phyloP scores from a whole-genome alignment of 2,329 filamentous ascomycete genomes.

The Alternaria triticina region DNA sequence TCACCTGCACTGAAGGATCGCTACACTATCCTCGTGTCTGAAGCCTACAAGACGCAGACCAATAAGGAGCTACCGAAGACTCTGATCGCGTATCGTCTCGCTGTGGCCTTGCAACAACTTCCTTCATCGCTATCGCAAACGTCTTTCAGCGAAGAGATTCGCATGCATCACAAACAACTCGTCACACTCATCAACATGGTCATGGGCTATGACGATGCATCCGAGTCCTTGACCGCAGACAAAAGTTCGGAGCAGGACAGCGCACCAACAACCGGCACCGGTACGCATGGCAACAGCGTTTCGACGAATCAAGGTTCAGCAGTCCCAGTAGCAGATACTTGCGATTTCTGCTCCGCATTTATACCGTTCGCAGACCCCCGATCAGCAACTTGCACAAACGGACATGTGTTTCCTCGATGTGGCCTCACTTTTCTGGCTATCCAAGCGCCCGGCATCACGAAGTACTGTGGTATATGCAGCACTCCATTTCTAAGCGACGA shows the following conservation, averaged over 20 bases:
- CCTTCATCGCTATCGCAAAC: slow-evolving; percentile 20
- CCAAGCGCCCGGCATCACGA: slow-evolving; percentile 60
- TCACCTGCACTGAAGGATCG: slow-evolving; percentile 37
- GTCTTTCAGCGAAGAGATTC: slow-evolving; percentile 31
- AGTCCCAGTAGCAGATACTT: slow-evolving; percentile 50
- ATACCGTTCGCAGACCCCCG: slow-evolving; percentile 57
- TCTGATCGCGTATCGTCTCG: slow-evolving; percentile 42
- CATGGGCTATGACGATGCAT: slow-evolving; percentile 1
- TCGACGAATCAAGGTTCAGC: not conserved
- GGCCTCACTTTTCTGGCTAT: slow-evolving; percentile 62
- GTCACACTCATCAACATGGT: slow-evolving; percentile 26
- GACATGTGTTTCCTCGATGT: slow-evolving; percentile 63
- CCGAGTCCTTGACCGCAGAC: not conserved
- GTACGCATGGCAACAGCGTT: not conserved
- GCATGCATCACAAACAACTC: slow-evolving; percentile 26
- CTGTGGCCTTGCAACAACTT: slow-evolving; percentile 25
- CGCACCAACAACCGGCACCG: not conserved
- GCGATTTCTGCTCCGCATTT: slow-evolving; percentile 58
- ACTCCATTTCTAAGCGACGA: slow-evolving; percentile 58
- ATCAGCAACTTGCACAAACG: slow-evolving; percentile 57
- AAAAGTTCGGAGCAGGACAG: not conserved
- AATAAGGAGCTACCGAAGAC: slow-evolving; percentile 26
- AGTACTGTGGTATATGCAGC: slow-evolving; percentile 61
- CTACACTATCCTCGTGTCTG: slow-evolving; percentile 37
- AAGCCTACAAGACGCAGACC: slow-evolving; percentile 29